Conservation (phyloP, 768 basidiomycete genomes). For the Russula ochroleuca region DNA sequence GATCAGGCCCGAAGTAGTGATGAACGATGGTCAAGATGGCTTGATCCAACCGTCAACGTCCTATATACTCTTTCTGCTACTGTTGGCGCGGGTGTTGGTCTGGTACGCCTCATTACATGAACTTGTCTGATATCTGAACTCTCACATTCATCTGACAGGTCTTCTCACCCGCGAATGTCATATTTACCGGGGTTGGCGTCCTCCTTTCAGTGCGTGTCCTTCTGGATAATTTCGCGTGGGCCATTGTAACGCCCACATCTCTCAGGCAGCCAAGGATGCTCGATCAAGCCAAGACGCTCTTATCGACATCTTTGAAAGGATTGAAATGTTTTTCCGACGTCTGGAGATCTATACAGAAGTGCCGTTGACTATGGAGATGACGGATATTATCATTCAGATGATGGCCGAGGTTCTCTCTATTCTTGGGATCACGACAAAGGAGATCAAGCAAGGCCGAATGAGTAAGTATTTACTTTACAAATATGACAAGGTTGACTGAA, state of each 20-base stretch:
- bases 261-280: not conserved
- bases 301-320: not conserved
- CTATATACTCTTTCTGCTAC: not conserved
- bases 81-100: not conserved
- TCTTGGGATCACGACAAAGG: not conserved
- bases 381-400: not conserved
- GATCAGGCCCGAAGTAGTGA: not conserved
- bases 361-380: not conserved
- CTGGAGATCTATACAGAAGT: not conserved
- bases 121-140: not conserved
- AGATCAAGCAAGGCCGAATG: not conserved
- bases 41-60: not conserved
- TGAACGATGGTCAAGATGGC: not conserved
- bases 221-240: not conserved
- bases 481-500: not conserved
- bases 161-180: not conserved
- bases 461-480: not conserved
- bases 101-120: not conserved
- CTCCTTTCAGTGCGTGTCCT: not conserved
- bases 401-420: not conserved
- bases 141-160: not conserved
- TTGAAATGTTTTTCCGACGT: not conserved
- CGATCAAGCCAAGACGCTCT: not conserved
- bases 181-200: not conserved
- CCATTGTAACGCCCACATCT: not conserved